Percentiles rank a stretch among this genome's conserved stretches.
Evolutionary conservation across 176 grass and related monocot genomes (phyloP).

Genomic region (Aegilops bicornis): DNA sequence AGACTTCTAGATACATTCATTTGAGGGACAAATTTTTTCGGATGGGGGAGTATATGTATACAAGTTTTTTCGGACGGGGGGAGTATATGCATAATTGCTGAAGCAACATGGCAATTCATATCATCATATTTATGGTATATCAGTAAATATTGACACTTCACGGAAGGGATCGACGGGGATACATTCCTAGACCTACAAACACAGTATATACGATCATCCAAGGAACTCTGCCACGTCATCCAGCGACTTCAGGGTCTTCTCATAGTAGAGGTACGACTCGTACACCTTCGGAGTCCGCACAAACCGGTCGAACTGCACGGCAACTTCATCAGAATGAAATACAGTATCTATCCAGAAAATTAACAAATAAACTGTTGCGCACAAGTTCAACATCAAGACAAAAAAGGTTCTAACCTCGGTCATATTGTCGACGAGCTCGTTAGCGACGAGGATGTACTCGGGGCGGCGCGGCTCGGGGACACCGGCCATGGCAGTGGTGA

Average conservation of each 20-base stretch:
- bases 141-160: background rate
- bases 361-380: background rate
- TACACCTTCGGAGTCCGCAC: constrained; percentile 84
- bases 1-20: too few species aligned
- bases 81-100: background rate
- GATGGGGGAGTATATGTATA: too few species aligned
- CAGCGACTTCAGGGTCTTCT: constrained; percentile 87
- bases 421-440: constrained; percentile 94
- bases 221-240: constrained; percentile 72
- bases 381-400: background rate
- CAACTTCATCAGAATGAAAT: background rate
- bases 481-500: too few species aligned
- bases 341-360: background rate
- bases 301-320: constrained; percentile 68
- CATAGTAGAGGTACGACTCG: constrained; percentile 89
- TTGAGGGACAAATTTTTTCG: too few species aligned
- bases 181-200: background rate
- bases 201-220: constrained; percentile 30
- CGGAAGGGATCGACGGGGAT: background rate
- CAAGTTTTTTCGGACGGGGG: too few species aligned
- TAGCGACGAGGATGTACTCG: constrained; percentile 35
- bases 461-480: too few species aligned
- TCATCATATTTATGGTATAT: background rate
- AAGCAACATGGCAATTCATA: background rate
- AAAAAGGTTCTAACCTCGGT: constrained; percentile 36